Evolutionary conservation across 345 rosid genomes (phyloP).

Genomic region (Geranium rotundifolium): DNA sequence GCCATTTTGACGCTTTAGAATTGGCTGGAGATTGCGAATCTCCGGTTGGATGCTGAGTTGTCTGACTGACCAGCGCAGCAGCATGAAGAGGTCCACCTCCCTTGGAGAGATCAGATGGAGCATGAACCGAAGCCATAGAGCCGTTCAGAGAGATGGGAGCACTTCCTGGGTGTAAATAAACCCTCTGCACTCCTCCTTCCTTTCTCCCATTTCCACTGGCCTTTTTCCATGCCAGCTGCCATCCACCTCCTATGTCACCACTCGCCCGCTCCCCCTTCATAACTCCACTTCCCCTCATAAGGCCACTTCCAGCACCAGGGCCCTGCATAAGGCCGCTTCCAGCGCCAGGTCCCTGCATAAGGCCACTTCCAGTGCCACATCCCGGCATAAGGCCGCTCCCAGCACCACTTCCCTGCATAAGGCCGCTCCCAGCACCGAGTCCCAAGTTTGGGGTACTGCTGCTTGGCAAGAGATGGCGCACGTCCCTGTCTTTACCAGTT

Average conservation of each 20-base stretch:
- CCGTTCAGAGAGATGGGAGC: conserved; percentile 11
- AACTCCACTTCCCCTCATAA: background rate
- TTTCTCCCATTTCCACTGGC: conserved; percentile 16
- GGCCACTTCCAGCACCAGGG: too few relatives aligned
- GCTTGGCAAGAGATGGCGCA: background rate
- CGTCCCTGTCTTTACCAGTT: conserved; percentile 11
- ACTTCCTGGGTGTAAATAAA: conserved; percentile 29
- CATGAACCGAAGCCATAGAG: conserved; percentile 16
- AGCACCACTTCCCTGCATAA: too few relatives aligned
- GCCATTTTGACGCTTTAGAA: conserved; percentile 11
- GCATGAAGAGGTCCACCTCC: conserved; percentile 19
- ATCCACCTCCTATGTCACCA: conserved; percentile 35
- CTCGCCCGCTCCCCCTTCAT: conserved; percentile 12
- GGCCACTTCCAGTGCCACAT: too few relatives aligned
- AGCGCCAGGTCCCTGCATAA: too few relatives aligned
- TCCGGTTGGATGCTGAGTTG: background rate
- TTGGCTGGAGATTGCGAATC: conserved; percentile 5
- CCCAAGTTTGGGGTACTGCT: conserved; percentile 8
- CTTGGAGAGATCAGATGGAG: conserved; percentile 4
- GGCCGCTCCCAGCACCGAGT: conserved; percentile 8
- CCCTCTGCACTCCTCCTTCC: conserved; percentile 24
- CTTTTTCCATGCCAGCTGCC: conserved; percentile 34
- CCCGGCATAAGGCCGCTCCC: too few relatives aligned
- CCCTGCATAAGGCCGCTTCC: too few relatives aligned
- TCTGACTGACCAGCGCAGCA: conserved; percentile 24